Conservation (phyloP, 306 rosid species). For the Medicago lupulina region DNA sequence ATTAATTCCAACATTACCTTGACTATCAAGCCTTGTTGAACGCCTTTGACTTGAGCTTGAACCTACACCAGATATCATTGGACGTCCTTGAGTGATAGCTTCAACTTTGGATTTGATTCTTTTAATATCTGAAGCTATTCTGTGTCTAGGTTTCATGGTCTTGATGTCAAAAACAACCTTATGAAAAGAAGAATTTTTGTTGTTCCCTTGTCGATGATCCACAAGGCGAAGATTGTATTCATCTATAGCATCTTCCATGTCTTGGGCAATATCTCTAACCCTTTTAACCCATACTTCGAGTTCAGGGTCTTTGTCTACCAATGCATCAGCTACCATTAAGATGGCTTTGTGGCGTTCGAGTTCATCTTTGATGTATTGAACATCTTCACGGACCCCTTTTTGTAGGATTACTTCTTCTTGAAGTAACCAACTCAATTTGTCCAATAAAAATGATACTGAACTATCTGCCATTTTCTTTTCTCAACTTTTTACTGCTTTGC, state of each 20-base stretch:
- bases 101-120: constrained; percentile 45
- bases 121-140: constrained; percentile 45
- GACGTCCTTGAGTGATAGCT: constrained; percentile 41
- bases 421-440: constrained; percentile 46
- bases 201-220: constrained; percentile 28
- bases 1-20: not conserved
- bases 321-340: constrained; percentile 49
- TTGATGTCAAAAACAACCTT: not conserved
- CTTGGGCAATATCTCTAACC: constrained; percentile 54
- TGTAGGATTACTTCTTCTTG: constrained; percentile 50
- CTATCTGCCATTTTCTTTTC: constrained; percentile 59
- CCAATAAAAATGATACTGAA: constrained; percentile 51
- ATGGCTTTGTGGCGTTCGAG: constrained; percentile 47
- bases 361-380: constrained; percentile 51
- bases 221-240: constrained; percentile 48
- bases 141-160: constrained; percentile 42
- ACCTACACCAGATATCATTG: constrained; percentile 32
- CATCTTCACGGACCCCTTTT: constrained; percentile 54
- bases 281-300: constrained; percentile 55
- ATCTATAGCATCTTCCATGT: constrained; percentile 62
- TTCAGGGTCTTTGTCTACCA: constrained; percentile 50
- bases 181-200: not conserved
- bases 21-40: not conserved
- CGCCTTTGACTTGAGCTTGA: constrained; percentile 21
- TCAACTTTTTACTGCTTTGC: not conserved